phyloP scores from a whole-genome alignment of 2,329 filamentous ascomycete genomes.

The Colletotrichum karsti region DNA sequence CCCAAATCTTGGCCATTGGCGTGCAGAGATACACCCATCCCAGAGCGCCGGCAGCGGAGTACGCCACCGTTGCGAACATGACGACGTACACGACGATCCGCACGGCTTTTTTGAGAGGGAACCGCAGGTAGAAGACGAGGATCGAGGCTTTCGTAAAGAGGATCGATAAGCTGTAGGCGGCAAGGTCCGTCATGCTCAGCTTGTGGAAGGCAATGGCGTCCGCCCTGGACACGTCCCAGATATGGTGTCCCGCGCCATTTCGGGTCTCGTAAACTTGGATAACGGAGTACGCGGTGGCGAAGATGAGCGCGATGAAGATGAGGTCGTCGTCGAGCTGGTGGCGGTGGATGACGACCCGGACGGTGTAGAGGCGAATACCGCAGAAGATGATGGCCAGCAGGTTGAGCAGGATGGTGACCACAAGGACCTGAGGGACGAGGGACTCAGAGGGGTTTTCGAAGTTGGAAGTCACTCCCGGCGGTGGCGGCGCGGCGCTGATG shows the following conservation, averaged over 20 bases:
- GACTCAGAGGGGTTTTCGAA: conserved; percentile 17
- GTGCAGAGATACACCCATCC: conserved; percentile 23
- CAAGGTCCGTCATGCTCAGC: conserved; percentile 23
- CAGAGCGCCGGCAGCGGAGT: conserved; percentile 15
- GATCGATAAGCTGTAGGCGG: conserved; percentile 30
- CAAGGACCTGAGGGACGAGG: conserved; percentile 24
- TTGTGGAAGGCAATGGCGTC: conserved; percentile 18
- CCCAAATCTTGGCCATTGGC: conserved; percentile 24
- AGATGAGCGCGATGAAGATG: conserved; percentile 19
- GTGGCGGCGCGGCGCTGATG: conserved; percentile 1
- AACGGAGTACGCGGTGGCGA: conserved; percentile 16
- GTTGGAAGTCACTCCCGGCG: conserved; percentile 14
- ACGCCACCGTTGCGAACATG: conserved; percentile 19
- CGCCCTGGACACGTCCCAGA: conserved; percentile 13
- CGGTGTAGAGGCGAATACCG: conserved; percentile 21
- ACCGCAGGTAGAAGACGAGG: conserved; percentile 32
- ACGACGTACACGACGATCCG: not conserved
- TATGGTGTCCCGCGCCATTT: conserved; percentile 18
- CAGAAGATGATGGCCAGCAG: conserved; percentile 23
- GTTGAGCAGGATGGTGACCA: conserved; percentile 18
- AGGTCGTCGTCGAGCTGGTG: conserved; percentile 23
- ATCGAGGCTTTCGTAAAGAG: conserved; percentile 33
- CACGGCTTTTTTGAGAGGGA: conserved; percentile 3
- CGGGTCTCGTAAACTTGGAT: conserved; percentile 23
- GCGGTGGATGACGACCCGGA: conserved; percentile 14